Percentiles rank a stretch among this genome's conserved stretches.
These are phyloP conservation scores for Sechiopsis laciniata DNA, from an alignment of 306 rosid genomes.

Conservation along the genomic window DNA sequence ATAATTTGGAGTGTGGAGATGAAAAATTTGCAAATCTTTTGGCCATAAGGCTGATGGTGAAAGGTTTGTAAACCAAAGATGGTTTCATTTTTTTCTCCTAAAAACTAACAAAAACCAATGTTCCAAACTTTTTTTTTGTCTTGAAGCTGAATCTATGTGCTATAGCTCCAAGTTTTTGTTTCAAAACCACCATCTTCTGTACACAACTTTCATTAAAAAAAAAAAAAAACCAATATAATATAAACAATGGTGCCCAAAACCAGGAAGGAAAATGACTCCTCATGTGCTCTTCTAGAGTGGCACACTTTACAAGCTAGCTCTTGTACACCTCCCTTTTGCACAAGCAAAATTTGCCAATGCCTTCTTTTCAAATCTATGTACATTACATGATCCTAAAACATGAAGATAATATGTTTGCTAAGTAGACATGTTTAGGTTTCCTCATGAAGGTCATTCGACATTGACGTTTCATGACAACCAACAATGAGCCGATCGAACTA, in stretches of 20 bases:
- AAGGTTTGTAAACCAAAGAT: neutral
- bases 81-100: neutral
- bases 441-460: neutral
- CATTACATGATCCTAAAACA: neutral
- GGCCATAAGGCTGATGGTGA: constrained; percentile 9
- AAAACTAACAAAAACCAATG: neutral
- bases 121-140: constrained; percentile 1
- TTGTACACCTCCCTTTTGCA: neutral
- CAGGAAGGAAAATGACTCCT: neutral
- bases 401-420: neutral
- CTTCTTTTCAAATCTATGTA: neutral
- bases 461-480: neutral
- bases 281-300: neutral
- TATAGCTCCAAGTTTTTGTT: constrained; percentile 1
- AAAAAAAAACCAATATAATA: neutral
- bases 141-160: constrained; percentile 14
- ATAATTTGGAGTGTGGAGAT: neutral
- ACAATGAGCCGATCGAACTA: neutral
- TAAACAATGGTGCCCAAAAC: neutral
- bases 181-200: neutral
- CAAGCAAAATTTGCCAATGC: neutral
- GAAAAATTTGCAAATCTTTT: constrained; percentile 14
- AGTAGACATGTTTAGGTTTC: neutral
- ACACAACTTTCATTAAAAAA: neutral
- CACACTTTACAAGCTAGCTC: neutral